Percentiles rank a stretch among this genome's conserved stretches.
Evolutionary conservation across 305 asterid genomes (phyloP).

Genomic region (Andrographis paniculata): DNA sequence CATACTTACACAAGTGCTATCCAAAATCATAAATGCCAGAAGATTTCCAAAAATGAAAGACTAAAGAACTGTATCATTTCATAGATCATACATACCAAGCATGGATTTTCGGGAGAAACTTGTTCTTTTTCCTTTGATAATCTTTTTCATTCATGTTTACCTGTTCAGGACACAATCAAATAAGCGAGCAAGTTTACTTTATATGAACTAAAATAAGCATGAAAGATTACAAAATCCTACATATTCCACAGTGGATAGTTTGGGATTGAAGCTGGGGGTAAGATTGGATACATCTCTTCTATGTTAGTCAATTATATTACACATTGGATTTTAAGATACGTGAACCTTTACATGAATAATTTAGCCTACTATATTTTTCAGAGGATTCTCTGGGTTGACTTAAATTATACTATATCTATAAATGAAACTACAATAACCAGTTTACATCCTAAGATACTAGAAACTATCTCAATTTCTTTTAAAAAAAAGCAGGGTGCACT

Average conservation of each 20-base stretch:
- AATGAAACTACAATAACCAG: too few species aligned
- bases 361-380: too few species aligned
- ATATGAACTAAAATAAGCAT: background rate
- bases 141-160: conserved; percentile 98
- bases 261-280: background rate
- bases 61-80: conserved; percentile 1
- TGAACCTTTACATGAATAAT: conserved; percentile 6
- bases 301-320: background rate
- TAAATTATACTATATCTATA: too few species aligned
- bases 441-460: too few species aligned
- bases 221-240: background rate
- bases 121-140: conserved; percentile 94
- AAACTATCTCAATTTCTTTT: too few species aligned
- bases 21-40: background rate
- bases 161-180: conserved; percentile 37
- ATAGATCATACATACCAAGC: conserved; percentile 60
- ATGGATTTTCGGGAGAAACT: conserved; percentile 95
- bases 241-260: background rate
- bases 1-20: too few species aligned
- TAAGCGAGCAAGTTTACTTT: background rate
- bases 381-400: too few species aligned
- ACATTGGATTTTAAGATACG: too few species aligned
- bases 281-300: background rate
- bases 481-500: too few species aligned
- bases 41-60: conserved; percentile 5